phyloP scores from a whole-genome alignment of 2,329 filamentous ascomycete species.

The Pseudogymnoascus sp. region DNA sequence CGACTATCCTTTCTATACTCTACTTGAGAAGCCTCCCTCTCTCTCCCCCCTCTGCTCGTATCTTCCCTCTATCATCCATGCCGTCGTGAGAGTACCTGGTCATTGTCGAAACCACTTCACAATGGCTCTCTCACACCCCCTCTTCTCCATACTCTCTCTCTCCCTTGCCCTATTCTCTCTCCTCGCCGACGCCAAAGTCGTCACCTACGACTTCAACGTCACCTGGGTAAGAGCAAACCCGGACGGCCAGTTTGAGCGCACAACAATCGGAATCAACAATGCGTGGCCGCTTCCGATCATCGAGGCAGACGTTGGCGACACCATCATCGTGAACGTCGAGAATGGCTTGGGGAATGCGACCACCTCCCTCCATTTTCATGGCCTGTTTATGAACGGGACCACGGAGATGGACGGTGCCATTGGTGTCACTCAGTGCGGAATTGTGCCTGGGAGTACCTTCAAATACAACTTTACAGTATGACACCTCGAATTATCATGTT shows the following conservation, averaged over 20 bases:
- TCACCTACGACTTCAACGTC: conserved; percentile 59
- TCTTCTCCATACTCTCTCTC: conserved; percentile 31
- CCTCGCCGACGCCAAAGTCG: conserved; percentile 35
- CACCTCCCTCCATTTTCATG: conserved; percentile 63
- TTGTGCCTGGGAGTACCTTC: conserved; percentile 55
- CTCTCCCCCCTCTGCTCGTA: not conserved
- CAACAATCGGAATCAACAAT: conserved; percentile 70
- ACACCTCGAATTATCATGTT: not conserved
- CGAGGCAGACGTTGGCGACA: conserved; percentile 54
- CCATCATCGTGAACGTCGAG: conserved; percentile 47
- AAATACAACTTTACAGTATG: conserved; percentile 61
- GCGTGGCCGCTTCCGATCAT: conserved; percentile 66
- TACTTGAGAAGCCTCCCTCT: not conserved
- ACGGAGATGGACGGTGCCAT: conserved; percentile 63
- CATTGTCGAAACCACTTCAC: conserved; percentile 9
- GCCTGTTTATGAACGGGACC: conserved; percentile 59
- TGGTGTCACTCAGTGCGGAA: conserved; percentile 58
- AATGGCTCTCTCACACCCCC: conserved; percentile 39
- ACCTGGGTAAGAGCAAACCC: conserved; percentile 66
- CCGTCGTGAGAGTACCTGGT: not conserved
- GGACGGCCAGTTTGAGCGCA: conserved; percentile 55
- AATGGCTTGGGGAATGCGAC: conserved; percentile 55
- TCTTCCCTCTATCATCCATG: not conserved
- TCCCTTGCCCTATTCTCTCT: conserved; percentile 24
- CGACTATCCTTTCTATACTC: not conserved